A percentile compares a stretch with the other conserved stretches of the same genome.
Evolutionary conservation across 306 rosid species (phyloP).

Genomic region (Spatholobus suberectus): DNA sequence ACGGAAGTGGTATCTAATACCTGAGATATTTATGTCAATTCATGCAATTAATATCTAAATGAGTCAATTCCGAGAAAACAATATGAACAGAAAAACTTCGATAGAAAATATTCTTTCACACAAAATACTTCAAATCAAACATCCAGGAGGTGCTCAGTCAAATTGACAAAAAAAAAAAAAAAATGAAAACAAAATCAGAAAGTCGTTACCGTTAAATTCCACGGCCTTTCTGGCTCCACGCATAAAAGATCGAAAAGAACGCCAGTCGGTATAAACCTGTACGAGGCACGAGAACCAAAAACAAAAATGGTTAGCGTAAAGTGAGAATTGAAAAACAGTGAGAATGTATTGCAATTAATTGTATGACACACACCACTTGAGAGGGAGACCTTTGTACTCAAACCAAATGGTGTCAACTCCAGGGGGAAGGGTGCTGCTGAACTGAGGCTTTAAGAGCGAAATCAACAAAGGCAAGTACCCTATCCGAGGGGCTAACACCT

Average conservation of each 20-base stretch:
- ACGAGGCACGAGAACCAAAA: conserved; percentile 11
- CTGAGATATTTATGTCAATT: too few species aligned
- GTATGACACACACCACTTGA: conserved; percentile 65
- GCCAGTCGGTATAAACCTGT: conserved; percentile 91
- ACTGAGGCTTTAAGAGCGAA: conserved; percentile 77
- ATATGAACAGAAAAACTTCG: too few species aligned
- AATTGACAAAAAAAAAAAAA: conserved; percentile 7
- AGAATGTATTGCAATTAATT: not conserved
- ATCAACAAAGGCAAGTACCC: conserved; percentile 89
- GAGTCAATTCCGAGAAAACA: too few species aligned
- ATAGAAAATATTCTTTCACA: too few species aligned
- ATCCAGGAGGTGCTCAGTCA: not conserved
- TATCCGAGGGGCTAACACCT: conserved; percentile 92
- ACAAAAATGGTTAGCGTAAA: not conserved
- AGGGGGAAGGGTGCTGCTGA: conserved; percentile 85
- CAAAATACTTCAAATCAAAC: too few species aligned
- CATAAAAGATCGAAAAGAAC: conserved; percentile 97
- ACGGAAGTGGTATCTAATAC: too few species aligned
- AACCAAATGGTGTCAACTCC: conserved; percentile 91
- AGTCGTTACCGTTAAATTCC: conserved; percentile 77
- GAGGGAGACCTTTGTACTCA: conserved; percentile 88
- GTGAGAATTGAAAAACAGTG: not conserved
- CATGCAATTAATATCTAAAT: too few species aligned
- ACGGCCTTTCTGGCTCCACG: conserved; percentile 90
- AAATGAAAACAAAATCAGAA: not conserved